Evolutionary conservation across 495 filamentous ascomycete genomes (phyloP).

Genomic region (Penicillium manginii): DNA sequence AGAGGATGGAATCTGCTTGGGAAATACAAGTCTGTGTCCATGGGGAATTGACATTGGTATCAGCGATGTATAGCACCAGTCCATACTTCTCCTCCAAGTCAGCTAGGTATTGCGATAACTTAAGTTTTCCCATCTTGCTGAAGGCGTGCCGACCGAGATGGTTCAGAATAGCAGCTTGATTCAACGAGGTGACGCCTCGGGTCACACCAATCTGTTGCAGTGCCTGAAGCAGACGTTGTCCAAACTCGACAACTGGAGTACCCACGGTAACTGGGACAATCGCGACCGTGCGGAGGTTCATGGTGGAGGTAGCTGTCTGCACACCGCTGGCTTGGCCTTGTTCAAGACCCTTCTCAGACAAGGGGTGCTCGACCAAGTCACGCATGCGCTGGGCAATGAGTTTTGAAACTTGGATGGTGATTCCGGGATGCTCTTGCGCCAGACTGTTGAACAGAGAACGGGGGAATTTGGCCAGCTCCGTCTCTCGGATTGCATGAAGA

Average conservation of each 20-base stretch:
- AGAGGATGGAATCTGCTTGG: slow-evolving; percentile 92
- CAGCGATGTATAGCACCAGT: slow-evolving; percentile 94
- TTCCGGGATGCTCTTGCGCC: slow-evolving; percentile 93
- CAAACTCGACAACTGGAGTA: slow-evolving; percentile 93
- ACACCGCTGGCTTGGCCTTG: slow-evolving; percentile 60
- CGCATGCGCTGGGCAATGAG: slow-evolving; percentile 97
- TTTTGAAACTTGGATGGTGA: slow-evolving; percentile 98
- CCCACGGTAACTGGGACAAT: slow-evolving; percentile 89
- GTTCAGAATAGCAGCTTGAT: slow-evolving; percentile 90
- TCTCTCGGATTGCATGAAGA: slow-evolving; percentile 93
- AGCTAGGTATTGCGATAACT: slow-evolving; percentile 92
- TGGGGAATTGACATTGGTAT: slow-evolving; percentile 92
- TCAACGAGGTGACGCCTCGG: slow-evolving; percentile 89
- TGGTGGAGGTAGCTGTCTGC: slow-evolving; percentile 77
- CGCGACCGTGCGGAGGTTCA: slow-evolving; percentile 91
- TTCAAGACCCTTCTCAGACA: slow-evolving; percentile 67
- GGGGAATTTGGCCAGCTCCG: slow-evolving; percentile 93
- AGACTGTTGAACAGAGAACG: slow-evolving; percentile 97
- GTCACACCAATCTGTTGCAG: slow-evolving; percentile 84
- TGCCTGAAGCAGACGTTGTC: slow-evolving; percentile 84
- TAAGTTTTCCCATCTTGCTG: slow-evolving; percentile 95
- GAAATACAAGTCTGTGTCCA: slow-evolving; percentile 98
- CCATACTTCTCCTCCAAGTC: slow-evolving; percentile 98
- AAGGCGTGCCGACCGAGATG: slow-evolving; percentile 96
- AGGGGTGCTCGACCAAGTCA: slow-evolving; percentile 77